Evolutionary conservation across 2,329 filamentous ascomycete genomes (phyloP).

Genomic region (Fusarium pseudograminearum): DNA sequence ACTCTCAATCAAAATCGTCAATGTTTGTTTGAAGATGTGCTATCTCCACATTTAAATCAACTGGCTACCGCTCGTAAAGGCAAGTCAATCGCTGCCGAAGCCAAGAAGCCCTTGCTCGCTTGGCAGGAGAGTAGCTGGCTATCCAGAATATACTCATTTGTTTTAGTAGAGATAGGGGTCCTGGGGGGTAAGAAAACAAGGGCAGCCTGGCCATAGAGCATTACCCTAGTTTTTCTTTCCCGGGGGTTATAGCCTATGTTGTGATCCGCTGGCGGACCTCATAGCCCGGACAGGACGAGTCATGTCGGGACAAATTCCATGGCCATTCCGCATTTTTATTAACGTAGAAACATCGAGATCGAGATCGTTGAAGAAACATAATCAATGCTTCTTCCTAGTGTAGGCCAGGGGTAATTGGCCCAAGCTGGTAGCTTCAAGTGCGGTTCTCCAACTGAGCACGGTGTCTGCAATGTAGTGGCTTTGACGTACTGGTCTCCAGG

Average conservation of each 20-base stretch:
- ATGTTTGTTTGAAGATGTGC: not conserved
- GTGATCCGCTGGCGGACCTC: slow-evolving; percentile 12
- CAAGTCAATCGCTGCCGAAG: not conserved
- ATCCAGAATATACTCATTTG: not conserved
- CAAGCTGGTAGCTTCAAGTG: slow-evolving; percentile 11
- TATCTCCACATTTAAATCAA: not conserved
- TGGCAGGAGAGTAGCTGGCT: not conserved
- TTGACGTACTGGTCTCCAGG: slow-evolving; percentile 10
- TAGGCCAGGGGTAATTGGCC: slow-evolving; percentile 11
- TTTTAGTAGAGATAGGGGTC: slow-evolving; percentile 2
- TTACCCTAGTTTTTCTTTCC: not conserved
- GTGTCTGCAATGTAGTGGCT: slow-evolving; percentile 11
- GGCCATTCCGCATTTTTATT: slow-evolving; percentile 14
- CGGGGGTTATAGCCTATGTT: not conserved
- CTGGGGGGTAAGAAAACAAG: not conserved
- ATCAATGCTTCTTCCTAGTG: slow-evolving; percentile 12
- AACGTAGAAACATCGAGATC: slow-evolving; percentile 17
- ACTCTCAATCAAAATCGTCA: not conserved
- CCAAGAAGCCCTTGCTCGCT: not conserved
- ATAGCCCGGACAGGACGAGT: slow-evolving; percentile 6
- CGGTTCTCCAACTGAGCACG: slow-evolving; percentile 12
- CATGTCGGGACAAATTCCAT: slow-evolving; percentile 19
- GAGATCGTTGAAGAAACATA: slow-evolving; percentile 24
- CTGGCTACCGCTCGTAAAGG: not conserved
- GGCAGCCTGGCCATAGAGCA: not conserved